phyloP scores from a whole-genome alignment of 2,329 filamentous ascomycete genomes.

The Diplocarpon mali region DNA sequence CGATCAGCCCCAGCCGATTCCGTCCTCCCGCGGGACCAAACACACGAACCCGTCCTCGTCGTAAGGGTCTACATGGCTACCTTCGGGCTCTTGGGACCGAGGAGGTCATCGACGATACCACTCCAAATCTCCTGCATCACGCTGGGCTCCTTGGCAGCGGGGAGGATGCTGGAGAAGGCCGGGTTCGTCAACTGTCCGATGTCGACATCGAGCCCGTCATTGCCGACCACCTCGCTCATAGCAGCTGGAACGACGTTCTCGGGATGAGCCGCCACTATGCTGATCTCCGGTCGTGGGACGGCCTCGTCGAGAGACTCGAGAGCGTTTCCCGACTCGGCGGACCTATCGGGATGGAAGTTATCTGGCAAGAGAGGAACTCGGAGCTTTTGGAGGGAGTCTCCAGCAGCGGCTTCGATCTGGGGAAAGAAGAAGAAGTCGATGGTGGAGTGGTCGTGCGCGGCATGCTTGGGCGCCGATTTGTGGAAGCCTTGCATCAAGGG shows the following conservation, averaged over 20 bases:
- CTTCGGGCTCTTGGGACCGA: conserved; percentile 16
- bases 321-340: conserved; percentile 29
- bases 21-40: conserved; percentile 7
- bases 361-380: conserved; percentile 51
- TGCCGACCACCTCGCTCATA: conserved; percentile 47
- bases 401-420: conserved; percentile 28
- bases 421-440: conserved; percentile 43
- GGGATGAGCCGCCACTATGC: conserved; percentile 46
- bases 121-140: conserved; percentile 46
- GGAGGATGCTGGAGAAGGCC: conserved; percentile 26
- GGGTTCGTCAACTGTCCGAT: conserved; percentile 38
- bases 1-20: conserved; percentile 8
- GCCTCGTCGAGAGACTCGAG: conserved; percentile 35
- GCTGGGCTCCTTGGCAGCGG: conserved; percentile 30
- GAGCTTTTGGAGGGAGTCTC: conserved; percentile 30
- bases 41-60: conserved; percentile 1
- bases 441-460: conserved; percentile 24
- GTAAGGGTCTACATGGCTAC: conserved; percentile 1
- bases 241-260: conserved; percentile 40
- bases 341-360: conserved; percentile 34
- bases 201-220: conserved; percentile 36
- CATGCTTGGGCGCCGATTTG: conserved; percentile 33
- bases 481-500: conserved; percentile 56
- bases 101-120: conserved; percentile 43
- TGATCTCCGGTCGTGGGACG: conserved; percentile 35